These are phyloP conservation scores for Kingdonia uniflora DNA, from an alignment of 164 flowering plant species.

Conservation along the genomic window DNA sequence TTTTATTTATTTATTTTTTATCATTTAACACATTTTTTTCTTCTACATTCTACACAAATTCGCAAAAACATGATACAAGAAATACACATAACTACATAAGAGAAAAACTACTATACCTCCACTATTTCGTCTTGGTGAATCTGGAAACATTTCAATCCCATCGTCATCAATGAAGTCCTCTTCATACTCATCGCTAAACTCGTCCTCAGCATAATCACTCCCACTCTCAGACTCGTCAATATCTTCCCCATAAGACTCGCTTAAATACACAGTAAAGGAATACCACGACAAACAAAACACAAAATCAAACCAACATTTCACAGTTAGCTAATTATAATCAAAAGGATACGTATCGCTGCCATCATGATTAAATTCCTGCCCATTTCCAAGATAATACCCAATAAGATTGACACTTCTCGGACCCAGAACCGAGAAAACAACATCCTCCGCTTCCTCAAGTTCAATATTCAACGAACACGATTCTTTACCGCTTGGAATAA, in stretches of 20 bases:
- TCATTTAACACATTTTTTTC: background rate
- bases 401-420: constrained; percentile 68
- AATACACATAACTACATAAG: background rate
- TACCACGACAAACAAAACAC: background rate
- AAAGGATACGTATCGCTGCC: constrained; percentile 57
- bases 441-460: constrained; percentile 57
- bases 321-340: background rate
- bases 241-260: constrained; percentile 66
- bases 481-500: constrained; percentile 59
- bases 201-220: constrained; percentile 43
- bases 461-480: constrained; percentile 62
- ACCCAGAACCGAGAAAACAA: constrained; percentile 71
- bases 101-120: constrained; percentile 49
- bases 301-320: background rate
- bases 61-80: background rate
- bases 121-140: constrained; percentile 47
- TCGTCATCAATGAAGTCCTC: constrained; percentile 43
- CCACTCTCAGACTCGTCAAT: constrained; percentile 47
- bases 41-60: background rate
- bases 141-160: constrained; percentile 26
- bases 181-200: constrained; percentile 25
- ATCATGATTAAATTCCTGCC: constrained; percentile 19
- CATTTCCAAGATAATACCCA: constrained; percentile 42
- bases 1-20: too few species aligned
- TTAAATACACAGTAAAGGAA: constrained; percentile 24